Evolutionary conservation across 2,329 filamentous ascomycete genomes (phyloP).

Genomic region (Fusarium anthophilum): DNA sequence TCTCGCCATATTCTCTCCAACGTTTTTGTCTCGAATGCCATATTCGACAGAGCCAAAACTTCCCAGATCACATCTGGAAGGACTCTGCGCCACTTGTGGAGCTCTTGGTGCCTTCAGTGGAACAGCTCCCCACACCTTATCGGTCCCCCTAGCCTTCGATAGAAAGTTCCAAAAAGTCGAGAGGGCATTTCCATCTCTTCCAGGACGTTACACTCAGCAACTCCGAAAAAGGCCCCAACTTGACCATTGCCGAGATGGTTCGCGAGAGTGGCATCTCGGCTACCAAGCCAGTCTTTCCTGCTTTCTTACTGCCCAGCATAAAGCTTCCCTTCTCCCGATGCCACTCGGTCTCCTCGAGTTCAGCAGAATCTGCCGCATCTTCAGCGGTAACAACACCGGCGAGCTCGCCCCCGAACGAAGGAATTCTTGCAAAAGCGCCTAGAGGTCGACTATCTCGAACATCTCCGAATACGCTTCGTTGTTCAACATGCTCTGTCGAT

Average conservation of each 20-base stretch:
- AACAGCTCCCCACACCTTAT: slow-evolving; percentile 23
- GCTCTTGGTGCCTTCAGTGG: slow-evolving; percentile 10
- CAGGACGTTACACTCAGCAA: background rate
- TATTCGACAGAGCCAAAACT: background rate
- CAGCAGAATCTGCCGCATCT: slow-evolving; percentile 40
- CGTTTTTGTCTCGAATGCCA: background rate
- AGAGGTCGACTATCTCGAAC: slow-evolving; percentile 51
- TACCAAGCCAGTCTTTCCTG: slow-evolving; percentile 58
- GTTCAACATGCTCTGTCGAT: slow-evolving; percentile 66
- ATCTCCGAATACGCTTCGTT: slow-evolving; percentile 66
- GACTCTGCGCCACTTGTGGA: slow-evolving; percentile 30
- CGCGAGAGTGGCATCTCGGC: slow-evolving; percentile 53
- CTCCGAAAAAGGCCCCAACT: background rate
- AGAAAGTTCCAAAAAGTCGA: slow-evolving; percentile 26
- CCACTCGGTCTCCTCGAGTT: slow-evolving; percentile 50
- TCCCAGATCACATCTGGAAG: background rate
- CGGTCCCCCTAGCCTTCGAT: slow-evolving; percentile 20
- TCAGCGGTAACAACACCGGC: slow-evolving; percentile 44
- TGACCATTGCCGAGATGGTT: slow-evolving; percentile 40
- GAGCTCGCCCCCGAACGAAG: slow-evolving; percentile 39
- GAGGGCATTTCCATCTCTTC: slow-evolving; percentile 1
- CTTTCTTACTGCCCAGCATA: slow-evolving; percentile 63
- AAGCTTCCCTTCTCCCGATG: slow-evolving; percentile 58
- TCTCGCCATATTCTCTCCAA: background rate
- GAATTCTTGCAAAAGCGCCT: slow-evolving; percentile 16